Base-by-base conservation (phyloP, 2,329 filamentous ascomycete species). In the Cryphonectria nitschkei region DNA sequence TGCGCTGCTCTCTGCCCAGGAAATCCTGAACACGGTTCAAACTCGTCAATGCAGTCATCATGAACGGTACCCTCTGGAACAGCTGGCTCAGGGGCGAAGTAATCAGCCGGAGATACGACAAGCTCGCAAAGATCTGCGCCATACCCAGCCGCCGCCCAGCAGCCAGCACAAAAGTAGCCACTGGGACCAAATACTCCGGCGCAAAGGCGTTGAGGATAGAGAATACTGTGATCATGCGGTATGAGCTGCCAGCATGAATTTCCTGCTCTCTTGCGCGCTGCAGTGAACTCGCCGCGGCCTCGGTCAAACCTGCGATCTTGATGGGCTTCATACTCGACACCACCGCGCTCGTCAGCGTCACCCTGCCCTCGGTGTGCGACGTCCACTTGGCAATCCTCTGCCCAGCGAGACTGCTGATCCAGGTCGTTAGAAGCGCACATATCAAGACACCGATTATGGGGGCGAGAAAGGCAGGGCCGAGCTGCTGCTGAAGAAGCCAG, bases 391-490 rank as follows among this genome's bases (percentile, higher is more conserved):
- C 76, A 72, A 81, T 80, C 29, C 77, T 75, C 19, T 75, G 70
- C 69, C 79, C 79, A 1, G 80, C 76, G 39, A 78, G 73, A 50
- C 76, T 77, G 1, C 77, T 78, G 22, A 77, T 76, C 11, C 70
- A 74, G 22, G 80, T 68, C 6, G 78, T 67, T 26, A 39, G 29
- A 1, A 73, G 37, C 1, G 74, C 73, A 29, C 76, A 78, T 2
- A 76, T 4, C 13, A 65, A 6, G 6, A 70, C 70, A 5, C 70
- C 67, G 2, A 68, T 41, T 6, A 73, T 26, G 9, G 72, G 72
- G 0, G 60, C 70, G 22, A 70, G 19, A 11, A 72, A 69, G 3
- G 62, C 70, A 22, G 65, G 8, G 6, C 70, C 68, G 14, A 73
- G 70, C 65, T 75, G 65, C 26, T 64, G 63, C 22, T 74, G 58